A percentile compares a stretch with the other conserved stretches of the same genome.
phyloP scores from a whole-genome alignment of 768 basidiomycete genomes.

The Boletus barrowsii region DNA sequence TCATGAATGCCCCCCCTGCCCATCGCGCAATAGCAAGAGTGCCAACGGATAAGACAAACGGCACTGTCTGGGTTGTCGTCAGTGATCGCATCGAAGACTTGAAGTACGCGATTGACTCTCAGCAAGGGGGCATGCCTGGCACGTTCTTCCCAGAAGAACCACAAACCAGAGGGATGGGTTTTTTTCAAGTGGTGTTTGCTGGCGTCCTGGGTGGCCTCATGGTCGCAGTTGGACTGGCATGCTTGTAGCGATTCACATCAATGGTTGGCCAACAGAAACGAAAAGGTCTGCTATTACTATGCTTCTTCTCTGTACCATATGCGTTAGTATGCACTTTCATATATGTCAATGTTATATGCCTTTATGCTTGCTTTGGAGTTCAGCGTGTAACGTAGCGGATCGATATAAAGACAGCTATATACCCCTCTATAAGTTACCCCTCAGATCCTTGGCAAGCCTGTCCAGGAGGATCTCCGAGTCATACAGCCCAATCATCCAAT shows the following conservation, averaged over 20 bases:
- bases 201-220: conserved; percentile 32
- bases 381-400: not conserved
- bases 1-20: conserved; percentile 25
- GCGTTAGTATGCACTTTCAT: conserved; percentile 1
- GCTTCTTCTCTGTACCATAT: conserved; percentile 13
- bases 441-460: not conserved
- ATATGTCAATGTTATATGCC: conserved; percentile 18
- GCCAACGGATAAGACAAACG: conserved; percentile 14
- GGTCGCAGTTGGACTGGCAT: conserved; percentile 30
- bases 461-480: conserved; percentile 1
- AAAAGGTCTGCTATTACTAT: not conserved
- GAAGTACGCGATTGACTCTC: conserved; percentile 31
- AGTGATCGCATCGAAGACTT: conserved; percentile 33
- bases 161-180: conserved; percentile 18
- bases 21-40: conserved; percentile 22
- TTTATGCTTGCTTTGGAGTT: not conserved
- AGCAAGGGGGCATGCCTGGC: conserved; percentile 32
- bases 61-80: conserved; percentile 31
- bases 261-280: not conserved
- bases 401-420: conserved; percentile 3
- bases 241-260: conserved; percentile 29
- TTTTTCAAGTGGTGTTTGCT: conserved; percentile 34
- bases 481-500: conserved; percentile 60
- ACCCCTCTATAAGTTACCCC: conserved; percentile 14
- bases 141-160: conserved; percentile 22